Evolutionary conservation across 192 early-diverging fungal genomes (phyloP), one percentile per base, ranked within the genome.

Genomic region (Entomortierella parvispora): DNA sequence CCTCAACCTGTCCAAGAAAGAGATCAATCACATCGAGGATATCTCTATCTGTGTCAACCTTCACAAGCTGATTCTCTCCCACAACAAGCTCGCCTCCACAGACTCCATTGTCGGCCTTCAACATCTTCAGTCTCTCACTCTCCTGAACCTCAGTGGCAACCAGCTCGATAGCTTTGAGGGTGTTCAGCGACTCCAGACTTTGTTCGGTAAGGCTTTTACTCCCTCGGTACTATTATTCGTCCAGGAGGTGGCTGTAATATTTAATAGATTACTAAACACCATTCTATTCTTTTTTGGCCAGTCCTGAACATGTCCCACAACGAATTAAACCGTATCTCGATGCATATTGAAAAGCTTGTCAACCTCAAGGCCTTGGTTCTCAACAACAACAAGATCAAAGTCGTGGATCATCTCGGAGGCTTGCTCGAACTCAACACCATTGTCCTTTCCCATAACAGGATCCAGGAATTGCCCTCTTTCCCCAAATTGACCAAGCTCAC

Each of bases 361-460:
- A 62, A 84, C 28, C 81, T 96, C 23, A 93, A 92, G 54, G 94
- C 94, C 3, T 66, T 96, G 14, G 90, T 96, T 34, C 81, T 95
- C 22, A 92, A 91, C 63, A 82, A 95, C 76, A 96, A 96, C 82
- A 69, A 80, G 29, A 89, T 95, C 55, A 65, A 75, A 25, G 64
- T 71, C 26, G 83, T 95, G 32, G 92, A 94, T 55, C 83, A 94
- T 58, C 28, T 95, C 12, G 80, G 80, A 17, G 69, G 57, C 3
- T 71, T 93, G 22, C 61, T 55, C 2, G 71, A 91, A 17, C 81
- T 95, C 15, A 92, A 89, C 70, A 94, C 93, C 0, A 69, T 95
- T 78, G 93, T 95, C 14, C 75, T 95, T 22, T 94, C 93, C 3
- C 90, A 95, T 58, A 95, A 95, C 85, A 62, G 86, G 51, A 70